Conservation (phyloP, 1,284 basidiomycete species). For the Sporisorium sorghi region DNA sequence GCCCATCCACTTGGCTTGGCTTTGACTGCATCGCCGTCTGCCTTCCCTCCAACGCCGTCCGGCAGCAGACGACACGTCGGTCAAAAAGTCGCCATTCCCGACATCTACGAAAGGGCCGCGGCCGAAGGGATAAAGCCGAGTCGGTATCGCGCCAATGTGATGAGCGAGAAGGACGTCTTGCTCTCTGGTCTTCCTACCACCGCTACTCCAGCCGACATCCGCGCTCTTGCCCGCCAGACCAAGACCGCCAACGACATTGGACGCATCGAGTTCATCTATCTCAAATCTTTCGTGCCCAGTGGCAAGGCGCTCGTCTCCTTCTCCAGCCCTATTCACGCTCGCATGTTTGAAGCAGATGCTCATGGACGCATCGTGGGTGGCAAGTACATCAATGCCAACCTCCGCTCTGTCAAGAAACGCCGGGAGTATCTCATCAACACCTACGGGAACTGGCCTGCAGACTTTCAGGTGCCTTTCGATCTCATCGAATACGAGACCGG, state of each 20-base stretch:
- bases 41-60: constrained; percentile 2
- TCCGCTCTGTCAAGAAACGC: not conserved
- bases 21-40: too few relatives aligned
- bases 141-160: not conserved
- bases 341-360: constrained; percentile 16
- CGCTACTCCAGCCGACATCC: constrained; percentile 40
- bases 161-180: constrained; percentile 26
- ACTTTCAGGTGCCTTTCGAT: constrained; percentile 34
- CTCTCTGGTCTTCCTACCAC: constrained; percentile 31
- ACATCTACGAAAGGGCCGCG: constrained; percentile 3
- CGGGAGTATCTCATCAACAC: not conserved
- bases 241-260: constrained; percentile 29
- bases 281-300: constrained; percentile 14
- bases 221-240: constrained; percentile 11
- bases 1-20: not conserved
- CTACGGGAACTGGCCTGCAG: constrained; percentile 24
- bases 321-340: constrained; percentile 16
- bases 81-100: not conserved
- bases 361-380: constrained; percentile 33
- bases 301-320: constrained; percentile 37
- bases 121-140: not conserved
- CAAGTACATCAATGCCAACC: constrained; percentile 21
- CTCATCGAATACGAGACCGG: constrained; percentile 47
- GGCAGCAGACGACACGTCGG: constrained; percentile 5
- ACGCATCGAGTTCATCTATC: constrained; percentile 43